Evolutionary conservation across 768 basidiomycete species (phyloP).

Genomic region (Xerocomellus intermedius): DNA sequence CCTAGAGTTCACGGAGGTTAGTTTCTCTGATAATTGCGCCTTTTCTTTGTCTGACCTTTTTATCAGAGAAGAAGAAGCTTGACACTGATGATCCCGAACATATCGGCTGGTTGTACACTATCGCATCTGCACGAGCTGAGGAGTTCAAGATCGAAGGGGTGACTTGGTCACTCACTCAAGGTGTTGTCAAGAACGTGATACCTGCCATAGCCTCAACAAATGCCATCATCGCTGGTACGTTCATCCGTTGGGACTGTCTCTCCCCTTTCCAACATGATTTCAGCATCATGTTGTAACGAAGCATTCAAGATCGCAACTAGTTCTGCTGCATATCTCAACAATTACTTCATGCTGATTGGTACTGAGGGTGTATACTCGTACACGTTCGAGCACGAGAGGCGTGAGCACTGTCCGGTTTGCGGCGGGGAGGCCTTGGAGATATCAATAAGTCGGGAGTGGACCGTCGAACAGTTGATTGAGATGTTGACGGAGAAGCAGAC

Average conservation of each 20-base stretch:
- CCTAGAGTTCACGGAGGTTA: constrained; percentile 87
- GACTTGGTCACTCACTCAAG: constrained; percentile 96
- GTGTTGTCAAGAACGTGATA: constrained; percentile 99
- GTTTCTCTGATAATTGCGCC: constrained; percentile 3
- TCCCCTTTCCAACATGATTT: constrained; percentile 2
- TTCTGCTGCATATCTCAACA: constrained; percentile 91
- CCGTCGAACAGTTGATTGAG: constrained; percentile 86
- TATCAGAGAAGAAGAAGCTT: constrained; percentile 82
- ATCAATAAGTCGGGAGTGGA: constrained; percentile 65
- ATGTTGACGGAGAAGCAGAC: constrained; percentile 84
- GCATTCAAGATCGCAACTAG: constrained; percentile 98
- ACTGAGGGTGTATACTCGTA: constrained; percentile 96
- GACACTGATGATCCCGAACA: constrained; percentile 98
- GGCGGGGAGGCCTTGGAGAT: constrained; percentile 86
- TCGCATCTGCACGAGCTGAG: constrained; percentile 78
- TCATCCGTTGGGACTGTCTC: neutral
- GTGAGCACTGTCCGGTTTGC: constrained; percentile 94
- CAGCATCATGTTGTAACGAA: constrained; percentile 97
- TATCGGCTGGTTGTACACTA: constrained; percentile 87
- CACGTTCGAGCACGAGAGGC: constrained; percentile 94
- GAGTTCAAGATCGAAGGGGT: constrained; percentile 98
- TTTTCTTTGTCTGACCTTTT: constrained; percentile 1
- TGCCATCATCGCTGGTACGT: constrained; percentile 90
- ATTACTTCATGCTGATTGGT: constrained; percentile 98
- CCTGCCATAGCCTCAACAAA: constrained; percentile 99